phyloP scores from a whole-genome alignment of 495 filamentous ascomycete species.

The Neurospora terricola region DNA sequence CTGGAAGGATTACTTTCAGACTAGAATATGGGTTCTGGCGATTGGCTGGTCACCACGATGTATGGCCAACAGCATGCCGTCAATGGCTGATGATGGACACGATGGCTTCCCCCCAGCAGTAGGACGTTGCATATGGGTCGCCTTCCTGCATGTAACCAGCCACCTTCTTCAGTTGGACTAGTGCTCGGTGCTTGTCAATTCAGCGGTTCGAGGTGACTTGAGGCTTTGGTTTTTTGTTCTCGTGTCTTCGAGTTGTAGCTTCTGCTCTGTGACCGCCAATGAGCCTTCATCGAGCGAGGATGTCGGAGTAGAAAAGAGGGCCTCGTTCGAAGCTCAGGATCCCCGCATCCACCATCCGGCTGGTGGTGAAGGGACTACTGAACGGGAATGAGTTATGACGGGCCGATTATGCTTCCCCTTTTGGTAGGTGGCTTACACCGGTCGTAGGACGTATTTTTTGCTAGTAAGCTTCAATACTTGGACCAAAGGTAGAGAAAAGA shows the following conservation, averaged over 20 bases:
- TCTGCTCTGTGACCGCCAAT: not conserved
- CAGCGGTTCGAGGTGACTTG: not conserved
- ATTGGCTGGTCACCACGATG: not conserved
- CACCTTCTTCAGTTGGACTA: not conserved
- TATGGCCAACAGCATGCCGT: not conserved
- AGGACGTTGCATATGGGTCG: not conserved
- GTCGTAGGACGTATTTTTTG: not conserved
- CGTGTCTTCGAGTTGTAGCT: not conserved
- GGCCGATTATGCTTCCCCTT: too few relatives aligned
- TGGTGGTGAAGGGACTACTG: not conserved
- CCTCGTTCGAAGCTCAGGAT: not conserved
- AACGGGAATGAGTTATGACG: not conserved
- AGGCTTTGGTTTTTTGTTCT: not conserved
- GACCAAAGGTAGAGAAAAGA: not conserved
- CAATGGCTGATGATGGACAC: not conserved
- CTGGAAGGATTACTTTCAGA: not conserved
- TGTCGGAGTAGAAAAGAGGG: not conserved
- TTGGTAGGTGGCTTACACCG: not conserved
- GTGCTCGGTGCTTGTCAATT: not conserved
- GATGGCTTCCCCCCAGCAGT: not conserved
- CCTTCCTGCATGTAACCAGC: not conserved
- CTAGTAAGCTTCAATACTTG: not conserved
- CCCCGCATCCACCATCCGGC: not conserved
- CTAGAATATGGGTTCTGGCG: not conserved
- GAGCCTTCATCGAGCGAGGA: not conserved